A percentile compares a stretch with the other conserved stretches of the same genome.
Evolutionary conservation across 2,329 filamentous ascomycete genomes (phyloP).

Genomic region (Epicoccum sorghinum): DNA sequence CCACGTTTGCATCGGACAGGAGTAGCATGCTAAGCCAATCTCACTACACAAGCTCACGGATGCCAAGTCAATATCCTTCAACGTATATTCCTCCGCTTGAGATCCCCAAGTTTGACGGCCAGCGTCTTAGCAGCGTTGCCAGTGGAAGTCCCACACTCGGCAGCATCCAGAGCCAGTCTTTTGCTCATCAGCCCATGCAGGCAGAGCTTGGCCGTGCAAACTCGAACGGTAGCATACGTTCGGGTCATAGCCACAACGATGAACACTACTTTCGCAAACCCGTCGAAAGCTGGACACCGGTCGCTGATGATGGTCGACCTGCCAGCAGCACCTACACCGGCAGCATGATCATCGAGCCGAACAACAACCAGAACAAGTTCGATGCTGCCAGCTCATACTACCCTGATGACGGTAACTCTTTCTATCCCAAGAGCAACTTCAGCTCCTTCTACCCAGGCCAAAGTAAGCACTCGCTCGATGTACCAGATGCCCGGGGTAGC

Average conservation of each 20-base stretch:
- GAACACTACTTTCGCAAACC: constrained; percentile 39
- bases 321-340: constrained; percentile 54
- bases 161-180: constrained; percentile 55
- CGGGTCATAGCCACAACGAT: constrained; percentile 38
- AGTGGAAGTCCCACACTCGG: constrained; percentile 73
- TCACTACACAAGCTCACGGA: constrained; percentile 58
- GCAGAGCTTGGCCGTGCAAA: constrained; percentile 47
- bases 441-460: constrained; percentile 55
- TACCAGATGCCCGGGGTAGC: constrained; percentile 70
- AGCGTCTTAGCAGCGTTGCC: constrained; percentile 69
- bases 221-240: constrained; percentile 44
- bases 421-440: constrained; percentile 60
- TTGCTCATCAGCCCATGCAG: constrained; percentile 47
- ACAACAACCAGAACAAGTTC: constrained; percentile 48
- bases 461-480: constrained; percentile 52
- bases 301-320: constrained; percentile 40
- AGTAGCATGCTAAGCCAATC: constrained; percentile 48
- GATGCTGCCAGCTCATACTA: constrained; percentile 62
- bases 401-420: constrained; percentile 40
- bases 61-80: constrained; percentile 67
- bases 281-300: constrained; percentile 47
- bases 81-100: constrained; percentile 71
- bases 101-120: constrained; percentile 59
- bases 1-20: constrained; percentile 47
- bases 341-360: constrained; percentile 49